These are phyloP conservation scores for Candida nitratophila DNA, from an alignment of 805 yeast genomes.

Conservation along the genomic window DNA sequence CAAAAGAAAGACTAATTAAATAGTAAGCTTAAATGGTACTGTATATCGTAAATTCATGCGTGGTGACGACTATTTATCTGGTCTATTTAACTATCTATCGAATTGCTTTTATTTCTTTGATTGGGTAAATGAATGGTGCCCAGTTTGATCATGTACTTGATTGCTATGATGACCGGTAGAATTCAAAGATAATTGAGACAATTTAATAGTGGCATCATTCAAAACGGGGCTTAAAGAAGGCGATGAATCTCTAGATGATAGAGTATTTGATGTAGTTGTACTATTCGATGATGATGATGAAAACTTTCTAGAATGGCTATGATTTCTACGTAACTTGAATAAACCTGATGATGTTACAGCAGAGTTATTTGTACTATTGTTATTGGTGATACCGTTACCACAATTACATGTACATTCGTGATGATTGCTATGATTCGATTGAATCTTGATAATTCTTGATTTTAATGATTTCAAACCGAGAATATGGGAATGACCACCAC, in stretches of 20 bases:
- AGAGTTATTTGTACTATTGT: not conserved
- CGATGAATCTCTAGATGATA: not conserved
- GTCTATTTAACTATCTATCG: too few species aligned
- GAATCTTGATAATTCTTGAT: constrained; percentile 8
- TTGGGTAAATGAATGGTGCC: too few species aligned
- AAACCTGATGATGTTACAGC: not conserved
- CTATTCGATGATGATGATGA: not conserved
- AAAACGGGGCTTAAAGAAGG: not conserved
- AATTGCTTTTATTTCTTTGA: too few species aligned
- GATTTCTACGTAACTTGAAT: not conserved
- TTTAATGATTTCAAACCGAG: constrained; percentile 7
- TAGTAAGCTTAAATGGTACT: too few species aligned
- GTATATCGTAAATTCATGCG: too few species aligned
- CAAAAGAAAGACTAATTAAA: too few species aligned
- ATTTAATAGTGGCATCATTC: not conserved
- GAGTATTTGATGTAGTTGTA: not conserved
- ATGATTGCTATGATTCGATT: not conserved
- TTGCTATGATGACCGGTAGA: too few species aligned
- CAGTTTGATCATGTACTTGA: too few species aligned
- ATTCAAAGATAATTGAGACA: not conserved
- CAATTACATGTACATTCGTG: not conserved
- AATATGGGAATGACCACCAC: not conserved
- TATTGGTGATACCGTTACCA: not conserved
- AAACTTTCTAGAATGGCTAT: not conserved
- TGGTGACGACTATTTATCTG: too few species aligned